Evolutionary conservation across 176 grass and related monocot species (phyloP).

Genomic region (Alloteropsis semialata): DNA sequence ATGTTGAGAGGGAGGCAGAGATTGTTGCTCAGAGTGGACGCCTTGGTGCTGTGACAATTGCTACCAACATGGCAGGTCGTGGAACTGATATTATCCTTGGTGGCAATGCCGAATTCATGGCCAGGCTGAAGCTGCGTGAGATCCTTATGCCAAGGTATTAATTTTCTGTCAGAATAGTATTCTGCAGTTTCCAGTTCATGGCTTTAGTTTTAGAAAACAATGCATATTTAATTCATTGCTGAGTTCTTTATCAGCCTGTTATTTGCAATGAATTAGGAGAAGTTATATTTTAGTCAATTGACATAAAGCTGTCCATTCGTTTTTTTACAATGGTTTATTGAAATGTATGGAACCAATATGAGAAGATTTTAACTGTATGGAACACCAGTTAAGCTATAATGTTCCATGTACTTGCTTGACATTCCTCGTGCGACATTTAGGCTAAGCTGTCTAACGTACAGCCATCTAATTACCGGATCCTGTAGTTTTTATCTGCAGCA

Average conservation of each 20-base stretch:
- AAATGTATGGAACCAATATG: not conserved
- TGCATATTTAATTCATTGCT: not conserved
- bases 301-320: not conserved
- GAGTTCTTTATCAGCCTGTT: slow-evolving; percentile 4
- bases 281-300: not conserved
- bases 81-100: slow-evolving; percentile 99
- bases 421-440: not conserved
- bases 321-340: not conserved
- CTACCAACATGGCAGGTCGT: slow-evolving; percentile 96
- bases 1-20: slow-evolving; percentile 97
- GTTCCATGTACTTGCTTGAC: not conserved
- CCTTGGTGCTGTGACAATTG: slow-evolving; percentile 89
- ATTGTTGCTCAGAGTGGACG: slow-evolving; percentile 98
- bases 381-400: not conserved
- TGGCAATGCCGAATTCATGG: slow-evolving; percentile 98
- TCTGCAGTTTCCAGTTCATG: not conserved
- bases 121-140: slow-evolving; percentile 89
- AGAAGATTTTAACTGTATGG: not conserved
- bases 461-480: not conserved
- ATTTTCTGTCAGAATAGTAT: slow-evolving; percentile 21
- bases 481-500: not conserved
- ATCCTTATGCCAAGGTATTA: slow-evolving; percentile 89
- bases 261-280: not conserved
- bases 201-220: not conserved
- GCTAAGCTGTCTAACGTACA: not conserved